These are phyloP conservation scores for Camellia granthamiana DNA, from an alignment of 148 eudicot species.

Conservation along the genomic window DNA sequence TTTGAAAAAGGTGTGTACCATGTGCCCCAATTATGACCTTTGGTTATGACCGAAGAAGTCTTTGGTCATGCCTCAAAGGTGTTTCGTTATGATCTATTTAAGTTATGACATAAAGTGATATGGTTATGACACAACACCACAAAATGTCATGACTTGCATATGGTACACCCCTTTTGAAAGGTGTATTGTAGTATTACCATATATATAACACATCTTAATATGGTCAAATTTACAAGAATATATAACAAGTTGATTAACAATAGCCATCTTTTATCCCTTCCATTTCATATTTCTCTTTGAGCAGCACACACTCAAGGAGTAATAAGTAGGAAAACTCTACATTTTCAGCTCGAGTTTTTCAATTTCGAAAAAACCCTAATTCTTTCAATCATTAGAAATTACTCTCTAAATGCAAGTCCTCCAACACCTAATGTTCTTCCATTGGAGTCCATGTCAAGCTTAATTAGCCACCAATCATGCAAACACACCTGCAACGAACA, in stretches of 20 bases:
- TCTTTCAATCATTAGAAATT: background rate
- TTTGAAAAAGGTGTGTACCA: too few relatives aligned
- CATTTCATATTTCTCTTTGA: background rate
- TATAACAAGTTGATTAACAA: background rate
- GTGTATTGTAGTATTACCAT: too few relatives aligned
- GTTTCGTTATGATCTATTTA: background rate
- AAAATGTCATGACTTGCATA: too few relatives aligned
- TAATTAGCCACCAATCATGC: constrained; percentile 42
- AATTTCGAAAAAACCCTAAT: background rate
- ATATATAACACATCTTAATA: background rate
- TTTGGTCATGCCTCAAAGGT: too few relatives aligned
- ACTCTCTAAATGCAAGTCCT: constrained; percentile 34
- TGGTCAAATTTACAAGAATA: background rate
- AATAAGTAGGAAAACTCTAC: background rate
- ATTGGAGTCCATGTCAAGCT: constrained; percentile 16
- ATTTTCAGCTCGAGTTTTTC: background rate
- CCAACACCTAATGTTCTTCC: constrained; percentile 30
- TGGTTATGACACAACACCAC: too few relatives aligned
- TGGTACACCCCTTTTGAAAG: too few relatives aligned
- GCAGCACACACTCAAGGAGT: too few relatives aligned
- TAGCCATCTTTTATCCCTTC: background rate
- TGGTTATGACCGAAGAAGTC: too few relatives aligned
- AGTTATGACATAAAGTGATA: too few relatives aligned
- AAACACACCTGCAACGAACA: constrained; percentile 28
- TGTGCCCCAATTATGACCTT: too few relatives aligned